These are phyloP conservation scores for Xylariaceae sp. DNA, from an alignment of 2,329 filamentous ascomycete species.

Conservation along the genomic window DNA sequence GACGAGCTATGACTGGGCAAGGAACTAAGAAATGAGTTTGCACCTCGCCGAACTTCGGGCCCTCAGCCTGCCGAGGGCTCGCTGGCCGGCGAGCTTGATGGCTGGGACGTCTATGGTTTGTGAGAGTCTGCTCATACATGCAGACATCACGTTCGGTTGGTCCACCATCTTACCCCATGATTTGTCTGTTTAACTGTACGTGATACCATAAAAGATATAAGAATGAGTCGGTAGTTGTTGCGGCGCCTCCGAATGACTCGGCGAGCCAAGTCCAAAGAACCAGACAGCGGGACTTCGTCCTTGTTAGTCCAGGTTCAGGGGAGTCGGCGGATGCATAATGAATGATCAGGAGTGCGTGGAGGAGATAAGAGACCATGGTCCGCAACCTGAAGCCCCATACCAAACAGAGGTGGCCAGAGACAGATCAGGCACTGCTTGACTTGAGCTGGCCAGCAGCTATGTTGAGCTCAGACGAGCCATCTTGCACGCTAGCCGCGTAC, in stretches of 20 bases:
- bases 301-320: neutral
- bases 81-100: conserved; percentile 26
- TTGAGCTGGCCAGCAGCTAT: too few relatives aligned
- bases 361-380: too few relatives aligned
- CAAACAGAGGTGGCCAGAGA: too few relatives aligned
- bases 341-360: too few relatives aligned
- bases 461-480: too few relatives aligned
- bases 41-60: conserved; percentile 36
- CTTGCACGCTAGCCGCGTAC: too few relatives aligned
- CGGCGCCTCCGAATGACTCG: too few relatives aligned
- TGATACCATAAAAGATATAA: conserved; percentile 23
- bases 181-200: conserved; percentile 21
- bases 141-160: conserved; percentile 8
- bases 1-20: conserved; percentile 82
- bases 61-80: conserved; percentile 17
- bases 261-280: too few relatives aligned
- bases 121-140: conserved; percentile 26
- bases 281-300: neutral
- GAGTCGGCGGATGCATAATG: too few relatives aligned
- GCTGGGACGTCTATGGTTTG: conserved; percentile 35
- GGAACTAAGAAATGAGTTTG: conserved; percentile 62
- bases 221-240: neutral
- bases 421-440: too few relatives aligned
- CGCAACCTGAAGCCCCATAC: too few relatives aligned
- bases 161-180: conserved; percentile 13